phyloP scores from a whole-genome alignment of 768 basidiomycete species.

The Tephrocybe sp. region DNA sequence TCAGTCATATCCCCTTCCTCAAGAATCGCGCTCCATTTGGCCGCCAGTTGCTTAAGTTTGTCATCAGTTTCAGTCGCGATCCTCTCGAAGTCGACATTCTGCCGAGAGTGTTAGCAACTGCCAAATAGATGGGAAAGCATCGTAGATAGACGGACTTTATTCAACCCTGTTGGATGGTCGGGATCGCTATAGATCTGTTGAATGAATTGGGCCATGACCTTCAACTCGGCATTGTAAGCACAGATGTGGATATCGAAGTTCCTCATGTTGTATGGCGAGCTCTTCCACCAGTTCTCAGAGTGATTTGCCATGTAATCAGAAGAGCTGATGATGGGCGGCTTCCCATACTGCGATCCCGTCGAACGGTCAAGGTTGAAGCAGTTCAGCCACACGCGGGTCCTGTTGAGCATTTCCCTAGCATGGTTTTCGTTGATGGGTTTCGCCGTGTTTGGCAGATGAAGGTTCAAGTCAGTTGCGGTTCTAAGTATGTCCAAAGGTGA shows the following conservation, averaged over 20 bases:
- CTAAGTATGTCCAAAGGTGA: conserved; percentile 38
- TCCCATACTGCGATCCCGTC: conserved; percentile 85
- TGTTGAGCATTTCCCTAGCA: conserved; percentile 84
- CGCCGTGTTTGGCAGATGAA: conserved; percentile 73
- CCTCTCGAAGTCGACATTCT: conserved; percentile 64
- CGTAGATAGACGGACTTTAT: conserved; percentile 51
- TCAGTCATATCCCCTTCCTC: conserved; percentile 53
- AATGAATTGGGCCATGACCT: conserved; percentile 58
- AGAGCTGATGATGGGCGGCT: conserved; percentile 75
- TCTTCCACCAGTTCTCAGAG: conserved; percentile 68
- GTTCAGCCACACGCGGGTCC: conserved; percentile 87
- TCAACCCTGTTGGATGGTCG: conserved; percentile 69
- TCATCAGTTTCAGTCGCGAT: conserved; percentile 71
- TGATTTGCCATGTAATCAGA: conserved; percentile 75
- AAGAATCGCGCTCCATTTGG: conserved; percentile 54
- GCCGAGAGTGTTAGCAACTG: neutral
- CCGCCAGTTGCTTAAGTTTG: conserved; percentile 51
- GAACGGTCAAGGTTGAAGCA: conserved; percentile 92
- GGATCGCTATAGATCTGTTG: conserved; percentile 71
- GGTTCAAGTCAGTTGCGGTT: conserved; percentile 85
- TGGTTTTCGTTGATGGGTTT: conserved; percentile 78
- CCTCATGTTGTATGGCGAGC: conserved; percentile 62
- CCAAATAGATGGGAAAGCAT: neutral
- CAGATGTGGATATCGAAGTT: conserved; percentile 81
- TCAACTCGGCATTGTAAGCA: conserved; percentile 74